Evolutionary conservation across 768 basidiomycete species (phyloP).

Genomic region (Boletus sp.): DNA sequence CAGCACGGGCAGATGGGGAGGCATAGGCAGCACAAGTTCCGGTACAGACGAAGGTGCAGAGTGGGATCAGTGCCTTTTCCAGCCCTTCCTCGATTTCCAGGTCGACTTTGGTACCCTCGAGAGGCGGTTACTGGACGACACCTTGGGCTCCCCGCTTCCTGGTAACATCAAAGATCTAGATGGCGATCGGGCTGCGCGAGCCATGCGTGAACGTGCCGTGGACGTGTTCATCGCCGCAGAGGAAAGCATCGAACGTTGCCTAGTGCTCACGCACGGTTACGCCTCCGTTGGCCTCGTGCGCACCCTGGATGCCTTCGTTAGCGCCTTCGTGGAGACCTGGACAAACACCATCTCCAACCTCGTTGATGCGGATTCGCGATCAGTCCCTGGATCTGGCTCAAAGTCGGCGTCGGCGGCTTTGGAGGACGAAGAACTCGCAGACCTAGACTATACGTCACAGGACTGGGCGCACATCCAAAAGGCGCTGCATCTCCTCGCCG

Average conservation of each 20-base stretch:
- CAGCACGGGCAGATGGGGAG: conserved; percentile 16
- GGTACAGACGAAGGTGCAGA: conserved; percentile 36
- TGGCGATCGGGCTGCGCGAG: conserved; percentile 50
- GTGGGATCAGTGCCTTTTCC: conserved; percentile 93
- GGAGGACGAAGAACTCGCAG: conserved; percentile 62
- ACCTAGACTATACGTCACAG: conserved; percentile 82
- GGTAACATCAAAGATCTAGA: conserved; percentile 20
- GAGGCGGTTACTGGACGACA: conserved; percentile 60
- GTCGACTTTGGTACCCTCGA: conserved; percentile 81
- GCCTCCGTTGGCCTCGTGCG: conserved; percentile 71
- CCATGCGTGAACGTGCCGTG: conserved; percentile 71
- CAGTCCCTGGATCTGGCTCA: conserved; percentile 29
- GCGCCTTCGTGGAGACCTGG: conserved; percentile 67
- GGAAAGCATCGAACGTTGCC: conserved; percentile 73
- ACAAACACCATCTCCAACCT: conserved; percentile 50
- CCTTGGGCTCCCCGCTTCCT: conserved; percentile 48
- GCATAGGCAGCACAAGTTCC: conserved; percentile 7
- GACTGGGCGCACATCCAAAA: conserved; percentile 90
- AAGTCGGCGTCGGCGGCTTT: conserved; percentile 25
- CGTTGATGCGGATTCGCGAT: conserved; percentile 28
- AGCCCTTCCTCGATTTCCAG: conserved; percentile 92
- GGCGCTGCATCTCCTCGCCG: conserved; percentile 79
- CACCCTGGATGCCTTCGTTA: conserved; percentile 70
- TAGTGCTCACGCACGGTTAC: conserved; percentile 87
- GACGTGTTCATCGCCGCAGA: conserved; percentile 78